Base-by-base conservation (phyloP, 2,329 filamentous ascomycete genomes). In the Metarhizium sp. region DNA sequence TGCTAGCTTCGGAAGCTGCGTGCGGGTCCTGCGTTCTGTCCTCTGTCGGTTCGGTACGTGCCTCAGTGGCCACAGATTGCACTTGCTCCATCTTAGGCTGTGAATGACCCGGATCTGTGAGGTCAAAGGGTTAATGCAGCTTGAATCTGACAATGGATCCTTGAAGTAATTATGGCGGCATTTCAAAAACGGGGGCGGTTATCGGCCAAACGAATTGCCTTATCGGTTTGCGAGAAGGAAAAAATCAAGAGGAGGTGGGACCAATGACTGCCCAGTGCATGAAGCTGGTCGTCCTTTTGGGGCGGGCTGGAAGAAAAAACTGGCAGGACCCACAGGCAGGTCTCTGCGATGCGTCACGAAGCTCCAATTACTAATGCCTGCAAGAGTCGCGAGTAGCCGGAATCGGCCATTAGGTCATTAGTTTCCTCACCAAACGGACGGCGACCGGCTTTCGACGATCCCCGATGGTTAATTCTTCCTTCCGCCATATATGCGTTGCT, bases 311-410 rank as follows among this genome's bases (percentile, higher is more conserved):
- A 25, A 25, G 25, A 1, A 36, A 36, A 8, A 36, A 13, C 7
- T 36, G 34, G 34, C 34, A 36, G 34, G 34, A 8, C 34, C 34
- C 34, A 36, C 34, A 36, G 34, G 10, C 18, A 48, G 34, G 18
- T 52, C 40, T 16, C 3, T 36, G 36, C 30, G 4, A 43, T 50
- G 25, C 47, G 25, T 55, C 54, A 55, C 43, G 43, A 43, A 32
- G 18, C 34, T 13, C 50, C 46, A 53, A 56, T 56, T 56, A 56
- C 54, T 56, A 56, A 55, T 54, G 47, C n/a, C 25, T 30, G 14
- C n/a, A 45, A 40, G 14, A 5, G 20, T 47, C 13, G 13, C 32
- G 8, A 11, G 48, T 18, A 18, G 10, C 30, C 29, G 16, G 30
- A 30, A 16, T 18, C 34, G 36, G 25, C 11, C 18, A 25, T 8